Percentiles rank a stretch among this genome's conserved stretches.
Conservation (phyloP, 1,139 yeast genomes). For the Nakaseomyces uthaithaninus region DNA sequence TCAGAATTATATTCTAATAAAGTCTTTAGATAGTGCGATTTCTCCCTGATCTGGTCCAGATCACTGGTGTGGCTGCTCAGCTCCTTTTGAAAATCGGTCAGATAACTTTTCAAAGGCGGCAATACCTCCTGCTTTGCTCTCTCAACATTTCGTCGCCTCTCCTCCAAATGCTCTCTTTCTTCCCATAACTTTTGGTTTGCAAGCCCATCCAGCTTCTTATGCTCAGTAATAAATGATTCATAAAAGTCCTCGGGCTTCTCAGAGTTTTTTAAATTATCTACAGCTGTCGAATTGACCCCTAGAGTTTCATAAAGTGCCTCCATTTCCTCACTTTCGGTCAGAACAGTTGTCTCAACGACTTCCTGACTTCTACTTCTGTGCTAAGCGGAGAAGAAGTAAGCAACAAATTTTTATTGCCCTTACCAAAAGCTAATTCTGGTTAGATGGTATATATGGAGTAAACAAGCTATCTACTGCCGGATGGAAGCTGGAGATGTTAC, state of each 20-base stretch:
- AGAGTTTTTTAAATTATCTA: background rate
- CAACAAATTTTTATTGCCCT: too few relatives aligned
- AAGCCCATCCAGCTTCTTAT: background rate
- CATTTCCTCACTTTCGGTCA: background rate
- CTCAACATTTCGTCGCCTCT: constrained; percentile 17
- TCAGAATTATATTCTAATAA: constrained; percentile 48
- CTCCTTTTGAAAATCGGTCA: constrained; percentile 45
- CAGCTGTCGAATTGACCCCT: background rate
- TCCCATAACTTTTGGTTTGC: constrained; percentile 6
- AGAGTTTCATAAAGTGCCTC: constrained; percentile 1
- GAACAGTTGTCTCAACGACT: too few relatives aligned
- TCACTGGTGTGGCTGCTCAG: constrained; percentile 52
- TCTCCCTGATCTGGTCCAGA: constrained; percentile 47
- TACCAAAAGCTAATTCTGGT: too few relatives aligned
- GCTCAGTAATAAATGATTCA: constrained; percentile 5
- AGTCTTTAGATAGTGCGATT: constrained; percentile 50
- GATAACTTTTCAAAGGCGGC: constrained; percentile 24
- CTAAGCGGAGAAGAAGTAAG: too few relatives aligned
- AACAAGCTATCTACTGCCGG: too few relatives aligned
- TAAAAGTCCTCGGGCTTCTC: background rate
- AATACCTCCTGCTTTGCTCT: constrained; percentile 17
- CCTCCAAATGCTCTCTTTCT: constrained; percentile 17
- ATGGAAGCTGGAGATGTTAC: too few relatives aligned
- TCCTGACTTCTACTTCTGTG: too few relatives aligned
- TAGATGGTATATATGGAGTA: too few relatives aligned